phyloP scores from a whole-genome alignment of 805 yeast genomes.

The Wickerhamia fluorescens region DNA sequence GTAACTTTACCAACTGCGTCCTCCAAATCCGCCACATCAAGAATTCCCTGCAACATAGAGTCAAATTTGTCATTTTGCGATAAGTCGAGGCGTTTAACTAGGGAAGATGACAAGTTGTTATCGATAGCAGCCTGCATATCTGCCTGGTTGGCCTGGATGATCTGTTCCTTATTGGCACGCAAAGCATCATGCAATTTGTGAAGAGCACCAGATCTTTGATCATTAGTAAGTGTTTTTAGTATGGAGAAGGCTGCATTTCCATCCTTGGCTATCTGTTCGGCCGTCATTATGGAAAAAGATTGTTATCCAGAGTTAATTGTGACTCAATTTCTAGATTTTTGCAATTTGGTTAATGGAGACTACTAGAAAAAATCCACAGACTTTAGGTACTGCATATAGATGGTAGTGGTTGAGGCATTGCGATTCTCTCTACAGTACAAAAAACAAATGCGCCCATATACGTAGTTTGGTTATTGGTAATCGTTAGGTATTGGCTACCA shows the following conservation, averaged over 20 bases:
- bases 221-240: slow-evolving; percentile 70
- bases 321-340: no score
- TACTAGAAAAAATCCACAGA: no score
- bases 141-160: slow-evolving; percentile 62
- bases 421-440: no score
- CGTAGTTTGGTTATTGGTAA: no score
- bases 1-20: slow-evolving; percentile 93
- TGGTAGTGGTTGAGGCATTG: no score
- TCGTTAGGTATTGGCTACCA: no score
- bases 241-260: slow-evolving; percentile 82
- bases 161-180: slow-evolving; percentile 47
- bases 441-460: no score
- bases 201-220: slow-evolving; percentile 67
- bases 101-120: slow-evolving; percentile 57
- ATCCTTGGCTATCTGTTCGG: slow-evolving; percentile 69
- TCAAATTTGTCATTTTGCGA: slow-evolving; percentile 81
- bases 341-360: no score
- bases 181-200: slow-evolving; percentile 67
- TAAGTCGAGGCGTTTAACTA: slow-evolving; percentile 80
- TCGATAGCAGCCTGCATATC: slow-evolving; percentile 68
- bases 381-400: no score
- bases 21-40: slow-evolving; percentile 80
- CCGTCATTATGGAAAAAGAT: no score
- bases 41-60: slow-evolving; percentile 87
- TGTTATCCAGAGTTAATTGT: no score